These are phyloP conservation scores for Arctium minus DNA, from an alignment of 129 eudicot genomes.

Conservation along the genomic window DNA sequence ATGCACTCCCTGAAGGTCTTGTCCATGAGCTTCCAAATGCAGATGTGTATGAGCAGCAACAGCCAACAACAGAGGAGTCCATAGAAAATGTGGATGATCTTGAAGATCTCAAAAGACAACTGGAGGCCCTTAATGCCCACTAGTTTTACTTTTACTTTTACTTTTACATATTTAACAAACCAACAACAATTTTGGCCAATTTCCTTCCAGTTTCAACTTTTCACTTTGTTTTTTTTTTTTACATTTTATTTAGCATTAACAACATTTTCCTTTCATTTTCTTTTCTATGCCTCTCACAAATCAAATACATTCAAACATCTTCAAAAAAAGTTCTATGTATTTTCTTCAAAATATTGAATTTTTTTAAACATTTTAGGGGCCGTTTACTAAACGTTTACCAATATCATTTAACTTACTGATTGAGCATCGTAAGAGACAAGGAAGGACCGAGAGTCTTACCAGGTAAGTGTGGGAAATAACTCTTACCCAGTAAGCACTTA, in stretches of 20 bases:
- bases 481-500: no score
- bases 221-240: neutral
- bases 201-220: constrained; percentile 6
- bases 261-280: neutral
- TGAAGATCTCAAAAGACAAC: constrained; percentile 42
- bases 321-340: neutral
- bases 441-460: no score
- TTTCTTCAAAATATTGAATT: neutral
- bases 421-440: no score
- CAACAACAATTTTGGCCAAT: constrained; percentile 22
- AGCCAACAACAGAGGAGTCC: constrained; percentile 2
- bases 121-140: constrained; percentile 33
- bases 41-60: constrained; percentile 30
- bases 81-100: constrained; percentile 33
- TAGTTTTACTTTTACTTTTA: neutral
- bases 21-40: constrained; percentile 66
- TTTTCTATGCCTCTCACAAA: neutral
- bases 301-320: neutral
- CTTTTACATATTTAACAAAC: neutral
- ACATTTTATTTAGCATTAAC: neutral
- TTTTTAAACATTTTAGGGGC: no score
- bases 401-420: no score
- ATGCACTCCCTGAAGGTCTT: constrained; percentile 67
- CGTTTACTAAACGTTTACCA: no score
- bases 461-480: no score